phyloP scores from a whole-genome alignment of 305 asterid genomes.

The Fraxinus ornus region DNA sequence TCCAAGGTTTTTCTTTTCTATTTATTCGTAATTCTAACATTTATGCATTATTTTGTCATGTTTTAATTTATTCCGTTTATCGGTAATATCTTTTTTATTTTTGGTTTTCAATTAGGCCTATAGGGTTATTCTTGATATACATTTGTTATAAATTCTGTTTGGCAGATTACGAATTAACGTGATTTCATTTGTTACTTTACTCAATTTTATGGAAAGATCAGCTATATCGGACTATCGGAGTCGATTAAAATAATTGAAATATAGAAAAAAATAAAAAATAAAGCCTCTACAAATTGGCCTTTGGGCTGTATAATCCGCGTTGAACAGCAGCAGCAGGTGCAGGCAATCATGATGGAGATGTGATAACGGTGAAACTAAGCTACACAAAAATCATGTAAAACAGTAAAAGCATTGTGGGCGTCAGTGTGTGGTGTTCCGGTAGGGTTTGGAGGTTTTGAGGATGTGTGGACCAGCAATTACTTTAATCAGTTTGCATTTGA shows the following conservation, averaged over 20 bases:
- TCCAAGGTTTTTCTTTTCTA: constrained; percentile 59
- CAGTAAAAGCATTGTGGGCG: background rate
- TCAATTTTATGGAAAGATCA: background rate
- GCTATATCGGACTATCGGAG: background rate
- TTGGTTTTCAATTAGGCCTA: background rate
- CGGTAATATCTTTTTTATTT: background rate
- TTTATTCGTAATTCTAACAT: background rate
- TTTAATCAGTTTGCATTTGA: background rate
- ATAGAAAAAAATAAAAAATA: background rate
- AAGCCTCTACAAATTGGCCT: background rate
- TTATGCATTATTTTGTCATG: background rate
- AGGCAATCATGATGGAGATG: background rate
- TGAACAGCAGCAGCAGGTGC: background rate
- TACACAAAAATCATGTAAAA: background rate
- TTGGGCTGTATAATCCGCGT: background rate
- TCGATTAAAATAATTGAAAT: background rate
- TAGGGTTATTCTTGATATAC: background rate
- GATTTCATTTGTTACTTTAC: background rate
- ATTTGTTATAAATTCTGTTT: background rate
- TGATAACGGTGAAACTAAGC: background rate
- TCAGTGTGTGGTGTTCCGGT: background rate
- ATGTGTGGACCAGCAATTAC: background rate
- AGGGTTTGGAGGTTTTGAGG: no score
- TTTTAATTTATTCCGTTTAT: background rate
- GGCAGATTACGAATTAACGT: background rate